Base-by-base conservation (phyloP, 2,329 filamentous ascomycete genomes). In the Plectosphaerella plurivora region DNA sequence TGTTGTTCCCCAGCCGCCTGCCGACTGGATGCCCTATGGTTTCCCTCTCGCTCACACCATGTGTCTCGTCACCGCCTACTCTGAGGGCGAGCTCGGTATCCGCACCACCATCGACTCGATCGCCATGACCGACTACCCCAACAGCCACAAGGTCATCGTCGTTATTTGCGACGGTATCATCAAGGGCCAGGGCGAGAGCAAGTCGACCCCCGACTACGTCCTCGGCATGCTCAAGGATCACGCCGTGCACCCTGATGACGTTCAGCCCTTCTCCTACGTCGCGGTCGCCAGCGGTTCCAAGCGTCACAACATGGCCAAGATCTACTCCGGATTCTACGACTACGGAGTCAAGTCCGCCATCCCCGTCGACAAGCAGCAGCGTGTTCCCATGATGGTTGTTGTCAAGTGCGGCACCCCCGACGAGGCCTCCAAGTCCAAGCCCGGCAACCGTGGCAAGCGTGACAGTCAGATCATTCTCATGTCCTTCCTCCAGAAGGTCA, bases 401-500 rank as follows among this genome's bases (percentile, higher is more conserved):
- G 91, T 96, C 68, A 99, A 99, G 74, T 95, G 89, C 63, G 94
- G 94, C 59, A 97, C 94, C 14, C 91, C 91, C 1, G 90, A 91
- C 51, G 94, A 99, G 73, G 81, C 84, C 33, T 77, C 72, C 41
- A 87, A 88, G 62, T 80, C 88, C 53, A 99, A 99, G 73, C 91
- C 95, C 12, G 94, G 94, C 62, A 99, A 99, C 73, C 85, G 94
- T 73, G 95, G 94, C 72, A 99, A 99, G 79, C 90, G 94, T 68
- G 94, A 99, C 79, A 96, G 91, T 76, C 94, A 99, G 71, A 97
- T 99, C 65, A 94, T 99, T 61, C 81, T 99, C 60, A 99, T 99
- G 94, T 97, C 92, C 5, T 99, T 99, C 80, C 76, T 99, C 61
- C 94, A 99, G 68, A 99, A 99, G 76, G 94, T 99, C 66, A 99